Percentiles rank a stretch among this genome's conserved stretches.
Conservation (phyloP, 345 rosid genomes). For the Lumnitzera racemosa region DNA sequence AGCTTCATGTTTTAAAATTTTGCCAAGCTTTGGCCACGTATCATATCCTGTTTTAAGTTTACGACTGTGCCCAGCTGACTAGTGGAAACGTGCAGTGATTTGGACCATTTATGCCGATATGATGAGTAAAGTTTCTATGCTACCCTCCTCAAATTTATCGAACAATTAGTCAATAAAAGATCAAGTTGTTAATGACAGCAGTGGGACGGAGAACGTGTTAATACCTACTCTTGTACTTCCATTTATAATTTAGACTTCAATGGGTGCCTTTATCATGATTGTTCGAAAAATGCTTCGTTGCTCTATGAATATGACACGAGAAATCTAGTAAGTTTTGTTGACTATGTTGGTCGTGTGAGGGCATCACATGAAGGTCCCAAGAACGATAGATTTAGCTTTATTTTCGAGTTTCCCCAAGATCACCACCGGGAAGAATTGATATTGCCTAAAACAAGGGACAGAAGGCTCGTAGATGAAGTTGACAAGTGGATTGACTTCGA, state of each 20-base stretch:
- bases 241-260: conserved; percentile 11
- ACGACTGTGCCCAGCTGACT: no score
- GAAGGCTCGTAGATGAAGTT: background rate
- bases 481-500: conserved; percentile 7
- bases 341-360: conserved; percentile 5
- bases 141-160: no score
- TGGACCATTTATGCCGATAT: no score
- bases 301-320: background rate
- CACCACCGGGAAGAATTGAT: background rate
- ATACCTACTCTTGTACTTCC: conserved; percentile 5
- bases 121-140: no score
- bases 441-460: background rate
- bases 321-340: background rate
- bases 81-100: no score
- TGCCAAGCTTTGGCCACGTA: no score
- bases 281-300: background rate
- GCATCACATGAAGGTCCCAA: conserved; percentile 3
- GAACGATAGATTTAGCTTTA: conserved; percentile 9
- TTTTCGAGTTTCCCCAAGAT: conserved; percentile 7
- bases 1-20: no score
- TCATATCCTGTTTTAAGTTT: no score
- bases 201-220: no score
- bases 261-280: conserved; percentile 5
- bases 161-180: no score
- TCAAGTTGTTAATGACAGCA: no score